Evolutionary conservation across 139 green algal genomes (phyloP), one percentile per base, ranked within the genome.

Genomic region (Marvania coccoides): DNA sequence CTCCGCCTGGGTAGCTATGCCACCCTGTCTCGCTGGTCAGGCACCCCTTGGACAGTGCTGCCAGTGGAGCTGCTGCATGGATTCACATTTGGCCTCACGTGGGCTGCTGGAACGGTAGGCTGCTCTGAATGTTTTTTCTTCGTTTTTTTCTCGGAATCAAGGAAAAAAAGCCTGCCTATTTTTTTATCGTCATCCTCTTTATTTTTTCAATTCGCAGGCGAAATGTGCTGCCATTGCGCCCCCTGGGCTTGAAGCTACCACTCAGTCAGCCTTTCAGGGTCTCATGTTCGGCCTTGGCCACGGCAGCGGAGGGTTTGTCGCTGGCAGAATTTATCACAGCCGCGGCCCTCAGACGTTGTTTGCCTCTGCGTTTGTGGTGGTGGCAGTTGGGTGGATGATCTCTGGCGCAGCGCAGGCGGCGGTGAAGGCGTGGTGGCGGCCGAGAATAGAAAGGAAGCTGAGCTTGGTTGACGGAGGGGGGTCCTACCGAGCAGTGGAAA

Each of bases 21-120:
- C 12, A 55, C 48, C 6, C 60, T 81, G 28, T 8, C 45, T 3
- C 30, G 40, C n/a, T 69, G 58, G 47, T 48, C 58, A 51, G 28
- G n/a, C 30, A 58, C 63, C 10, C 48, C 65, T 9, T 81, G 70
- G 70, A 33, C 63, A 19, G 63, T 68, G 42, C 69, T 83, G 4
- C 77, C 73, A 4, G 53, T 74, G 0, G 77, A 83, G 57, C 51
- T 75, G 29, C 48, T 83, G 58, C 68, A 83, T 30, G 77, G 73
- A 8, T 36, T 83, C 37, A 83, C 77, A 0, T 83, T 83, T 65
- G 77, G 67, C 4, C 35, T 65, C 1, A 71, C 77, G 3, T 83
- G 73, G 73, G 63, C 59, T 37, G 40, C 24, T 24, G 61, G 39
- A 8, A 58, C 42, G 5, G 33, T 10, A 46, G 38, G 38, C 38